phyloP scores from a whole-genome alignment of 495 filamentous ascomycete species.

The Rhypophila decipiens region DNA sequence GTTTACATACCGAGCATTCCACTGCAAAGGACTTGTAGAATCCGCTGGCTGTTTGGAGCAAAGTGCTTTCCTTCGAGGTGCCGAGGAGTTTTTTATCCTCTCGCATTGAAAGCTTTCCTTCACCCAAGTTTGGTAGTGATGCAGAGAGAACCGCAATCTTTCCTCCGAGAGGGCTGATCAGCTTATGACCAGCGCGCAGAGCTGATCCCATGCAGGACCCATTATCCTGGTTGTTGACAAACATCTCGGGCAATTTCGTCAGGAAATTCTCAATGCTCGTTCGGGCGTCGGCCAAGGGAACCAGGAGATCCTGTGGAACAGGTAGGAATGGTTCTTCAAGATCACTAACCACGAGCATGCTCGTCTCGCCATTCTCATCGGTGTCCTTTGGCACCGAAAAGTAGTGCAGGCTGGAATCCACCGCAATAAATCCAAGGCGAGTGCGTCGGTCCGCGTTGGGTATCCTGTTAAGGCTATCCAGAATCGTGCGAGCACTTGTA shows the following conservation, averaged over 20 bases:
- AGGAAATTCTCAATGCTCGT: conserved; percentile 88
- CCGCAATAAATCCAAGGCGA: conserved; percentile 87
- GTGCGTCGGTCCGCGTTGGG: conserved; percentile 93
- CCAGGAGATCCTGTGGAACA: conserved; percentile 85
- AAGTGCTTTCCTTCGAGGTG: conserved; percentile 79
- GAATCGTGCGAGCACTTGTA: conserved; percentile 86
- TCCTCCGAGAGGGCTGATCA: conserved; percentile 87
- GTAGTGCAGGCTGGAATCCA: conserved; percentile 92
- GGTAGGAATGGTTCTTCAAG: conserved; percentile 96
- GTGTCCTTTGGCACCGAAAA: conserved; percentile 87
- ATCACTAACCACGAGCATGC: conserved; percentile 93
- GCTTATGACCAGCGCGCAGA: conserved; percentile 84
- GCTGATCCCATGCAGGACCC: conserved; percentile 90
- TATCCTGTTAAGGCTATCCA: conserved; percentile 93
- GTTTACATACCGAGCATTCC: conserved; percentile 61
- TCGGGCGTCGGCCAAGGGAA: conserved; percentile 82
- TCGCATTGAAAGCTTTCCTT: conserved; percentile 84
- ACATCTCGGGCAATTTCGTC: conserved; percentile 89
- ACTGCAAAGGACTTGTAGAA: conserved; percentile 99
- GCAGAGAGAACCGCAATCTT: conserved; percentile 90
- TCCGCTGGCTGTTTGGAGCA: conserved; percentile 85
- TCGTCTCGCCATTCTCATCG: conserved; percentile 71
- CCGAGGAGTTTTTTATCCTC: conserved; percentile 96
- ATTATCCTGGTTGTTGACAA: conserved; percentile 82
- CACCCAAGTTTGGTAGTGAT: conserved; percentile 82